These are phyloP conservation scores for Truncatella angustata DNA, from an alignment of 2,329 filamentous ascomycete species.

Conservation along the genomic window DNA sequence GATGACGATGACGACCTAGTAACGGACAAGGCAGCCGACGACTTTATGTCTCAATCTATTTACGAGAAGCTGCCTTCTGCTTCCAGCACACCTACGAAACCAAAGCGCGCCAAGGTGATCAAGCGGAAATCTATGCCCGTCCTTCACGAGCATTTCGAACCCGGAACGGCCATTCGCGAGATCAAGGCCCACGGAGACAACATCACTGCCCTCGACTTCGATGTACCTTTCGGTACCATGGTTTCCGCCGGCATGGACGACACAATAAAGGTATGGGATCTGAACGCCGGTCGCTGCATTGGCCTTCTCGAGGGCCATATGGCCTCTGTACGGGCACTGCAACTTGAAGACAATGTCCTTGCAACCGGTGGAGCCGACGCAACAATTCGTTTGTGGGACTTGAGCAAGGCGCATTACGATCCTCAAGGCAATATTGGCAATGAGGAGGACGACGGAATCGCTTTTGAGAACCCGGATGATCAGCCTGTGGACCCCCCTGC, in stretches of 20 bases:
- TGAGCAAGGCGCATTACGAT: conserved; percentile 83
- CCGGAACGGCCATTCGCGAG: conserved; percentile 84
- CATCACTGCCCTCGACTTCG: conserved; percentile 91
- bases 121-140: conserved; percentile 87
- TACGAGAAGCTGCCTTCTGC: conserved; percentile 81
- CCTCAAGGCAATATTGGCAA: conserved; percentile 61
- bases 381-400: conserved; percentile 90
- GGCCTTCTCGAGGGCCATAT: conserved; percentile 91
- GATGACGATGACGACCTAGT: conserved; percentile 39
- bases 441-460: conserved; percentile 64
- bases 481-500: conserved; percentile 67
- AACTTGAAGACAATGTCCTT: conserved; percentile 93
- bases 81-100: conserved; percentile 47
- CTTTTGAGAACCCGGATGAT: conserved; percentile 70
- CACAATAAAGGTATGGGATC: conserved; percentile 92
- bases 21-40: conserved; percentile 49
- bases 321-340: conserved; percentile 86
- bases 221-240: conserved; percentile 94
- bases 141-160: conserved; percentile 90
- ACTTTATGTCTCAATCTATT: conserved; percentile 97
- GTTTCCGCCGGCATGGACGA: conserved; percentile 92
- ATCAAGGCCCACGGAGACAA: conserved; percentile 84
- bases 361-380: conserved; percentile 95
- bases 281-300: conserved; percentile 90
- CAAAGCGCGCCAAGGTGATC: conserved; percentile 54